Conservation (phyloP, 2,329 filamentous ascomycete species). For the Fusarium transvaalense region DNA sequence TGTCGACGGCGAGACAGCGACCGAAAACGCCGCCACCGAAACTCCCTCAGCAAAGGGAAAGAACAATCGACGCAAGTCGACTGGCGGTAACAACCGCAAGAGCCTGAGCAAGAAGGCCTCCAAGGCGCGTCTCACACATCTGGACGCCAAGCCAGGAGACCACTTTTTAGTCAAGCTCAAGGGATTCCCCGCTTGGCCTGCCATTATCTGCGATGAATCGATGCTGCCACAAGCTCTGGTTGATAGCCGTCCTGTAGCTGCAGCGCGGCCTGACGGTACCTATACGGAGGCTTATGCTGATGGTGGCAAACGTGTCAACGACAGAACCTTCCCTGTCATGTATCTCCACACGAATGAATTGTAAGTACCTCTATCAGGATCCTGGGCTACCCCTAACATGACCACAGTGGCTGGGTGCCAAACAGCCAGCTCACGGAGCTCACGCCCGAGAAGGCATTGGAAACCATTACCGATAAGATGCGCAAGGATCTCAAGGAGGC, state of each 20-base stretch:
- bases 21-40: slow-evolving; percentile 46
- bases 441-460: slow-evolving; percentile 77
- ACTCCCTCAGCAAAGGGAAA: slow-evolving; percentile 50
- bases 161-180: slow-evolving; percentile 94
- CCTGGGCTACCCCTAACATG: slow-evolving; percentile 22
- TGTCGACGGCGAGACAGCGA: slow-evolving; percentile 46
- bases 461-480: slow-evolving; percentile 79
- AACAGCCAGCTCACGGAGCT: slow-evolving; percentile 87
- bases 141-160: slow-evolving; percentile 89
- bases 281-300: slow-evolving; percentile 90
- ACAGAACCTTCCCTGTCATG: slow-evolving; percentile 94
- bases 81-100: slow-evolving; percentile 77
- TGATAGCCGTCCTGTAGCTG: slow-evolving; percentile 84
- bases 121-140: slow-evolving; percentile 75
- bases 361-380: slow-evolving; percentile 68
- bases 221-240: slow-evolving; percentile 88
- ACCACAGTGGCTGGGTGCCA: slow-evolving; percentile 84
- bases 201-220: slow-evolving; percentile 91
- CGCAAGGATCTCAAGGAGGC: slow-evolving; percentile 83
- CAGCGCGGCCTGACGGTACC: slow-evolving; percentile 83
- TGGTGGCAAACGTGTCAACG: slow-evolving; percentile 85
- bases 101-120: slow-evolving; percentile 90
- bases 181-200: slow-evolving; percentile 94
- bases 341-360: slow-evolving; percentile 96
- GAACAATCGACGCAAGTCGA: slow-evolving; percentile 80